phyloP scores from a whole-genome alignment of 2,329 filamentous ascomycete species.

The Samsoniella hepiali region DNA sequence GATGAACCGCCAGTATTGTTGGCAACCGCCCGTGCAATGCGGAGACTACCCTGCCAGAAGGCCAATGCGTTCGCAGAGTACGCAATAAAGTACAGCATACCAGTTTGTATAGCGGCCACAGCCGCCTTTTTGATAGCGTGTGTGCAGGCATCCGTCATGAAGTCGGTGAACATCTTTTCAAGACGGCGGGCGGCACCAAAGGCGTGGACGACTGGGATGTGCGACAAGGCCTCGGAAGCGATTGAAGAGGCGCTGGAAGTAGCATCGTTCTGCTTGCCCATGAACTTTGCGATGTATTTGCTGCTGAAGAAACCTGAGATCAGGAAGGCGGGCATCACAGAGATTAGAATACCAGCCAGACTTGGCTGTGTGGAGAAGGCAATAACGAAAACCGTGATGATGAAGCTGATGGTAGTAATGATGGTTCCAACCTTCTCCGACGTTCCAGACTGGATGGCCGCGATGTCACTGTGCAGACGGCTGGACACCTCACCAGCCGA shows the following conservation, averaged over 20 bases:
- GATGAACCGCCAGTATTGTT: constrained; percentile 34
- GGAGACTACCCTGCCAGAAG: constrained; percentile 60
- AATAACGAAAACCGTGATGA: constrained; percentile 57
- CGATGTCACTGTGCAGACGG: constrained; percentile 55
- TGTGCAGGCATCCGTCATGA: constrained; percentile 43
- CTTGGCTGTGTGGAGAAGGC: constrained; percentile 56
- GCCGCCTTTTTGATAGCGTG: constrained; percentile 55
- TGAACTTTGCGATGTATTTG: constrained; percentile 46
- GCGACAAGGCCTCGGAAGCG: constrained; percentile 51
- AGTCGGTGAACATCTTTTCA: constrained; percentile 44
- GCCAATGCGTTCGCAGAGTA: constrained; percentile 62
- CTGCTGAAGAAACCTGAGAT: constrained; percentile 51
- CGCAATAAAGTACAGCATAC: constrained; percentile 61
- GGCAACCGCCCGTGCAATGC: constrained; percentile 28
- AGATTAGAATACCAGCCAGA: constrained; percentile 56
- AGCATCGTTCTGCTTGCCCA: constrained; percentile 41
- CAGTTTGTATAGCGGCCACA: constrained; percentile 53
- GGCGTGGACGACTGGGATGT: constrained; percentile 52
- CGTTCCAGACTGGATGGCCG: constrained; percentile 57
- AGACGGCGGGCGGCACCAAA: constrained; percentile 51
- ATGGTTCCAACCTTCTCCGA: constrained; percentile 61
- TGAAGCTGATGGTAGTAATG: constrained; percentile 55
- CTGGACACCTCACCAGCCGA: constrained; percentile 54
- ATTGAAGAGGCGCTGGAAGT: constrained; percentile 51
- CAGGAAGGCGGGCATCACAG: constrained; percentile 52